phyloP scores from a whole-genome alignment of 768 basidiomycete genomes.

The Dioszegia crocea region DNA sequence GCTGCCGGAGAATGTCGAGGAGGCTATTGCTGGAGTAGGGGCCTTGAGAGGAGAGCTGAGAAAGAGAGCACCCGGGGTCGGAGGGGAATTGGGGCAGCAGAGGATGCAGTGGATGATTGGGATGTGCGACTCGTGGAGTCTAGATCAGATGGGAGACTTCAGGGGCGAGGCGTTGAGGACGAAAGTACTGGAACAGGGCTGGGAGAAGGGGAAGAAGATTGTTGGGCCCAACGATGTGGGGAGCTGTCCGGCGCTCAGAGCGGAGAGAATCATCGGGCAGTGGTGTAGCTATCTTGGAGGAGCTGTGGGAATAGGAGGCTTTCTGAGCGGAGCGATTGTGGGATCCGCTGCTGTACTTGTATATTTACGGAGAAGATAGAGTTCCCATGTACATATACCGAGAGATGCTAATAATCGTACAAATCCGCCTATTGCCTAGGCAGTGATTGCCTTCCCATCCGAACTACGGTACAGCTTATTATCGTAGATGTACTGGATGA shows the following conservation, averaged over 20 bases:
- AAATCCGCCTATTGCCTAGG: not conserved
- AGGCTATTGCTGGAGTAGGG: conserved; percentile 76
- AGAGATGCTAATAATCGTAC: not conserved
- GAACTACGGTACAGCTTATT: conserved; percentile 56
- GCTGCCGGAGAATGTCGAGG: conserved; percentile 69
- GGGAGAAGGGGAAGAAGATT: conserved; percentile 60
- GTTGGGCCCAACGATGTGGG: conserved; percentile 35
- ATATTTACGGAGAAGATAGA: conserved; percentile 1
- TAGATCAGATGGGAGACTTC: conserved; percentile 67
- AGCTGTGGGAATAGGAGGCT: not conserved
- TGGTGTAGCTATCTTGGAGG: not conserved
- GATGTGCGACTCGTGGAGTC: conserved; percentile 76
- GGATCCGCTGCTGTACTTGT: not conserved
- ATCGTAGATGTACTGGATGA: conserved; percentile 91
- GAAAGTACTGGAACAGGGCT: conserved; percentile 73
- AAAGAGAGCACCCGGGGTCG: conserved; percentile 78
- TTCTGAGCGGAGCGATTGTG: conserved; percentile 2
- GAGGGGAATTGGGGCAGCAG: conserved; percentile 67
- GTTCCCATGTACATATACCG: too few species aligned
- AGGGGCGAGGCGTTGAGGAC: conserved; percentile 66
- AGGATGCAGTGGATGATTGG: conserved; percentile 81
- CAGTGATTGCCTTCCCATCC: conserved; percentile 23
- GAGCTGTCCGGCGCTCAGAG: not conserved
- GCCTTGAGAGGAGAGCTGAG: conserved; percentile 67
- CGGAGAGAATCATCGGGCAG: not conserved